Conservation (phyloP, 495 filamentous ascomycete genomes). For the Niebla homalea region DNA sequence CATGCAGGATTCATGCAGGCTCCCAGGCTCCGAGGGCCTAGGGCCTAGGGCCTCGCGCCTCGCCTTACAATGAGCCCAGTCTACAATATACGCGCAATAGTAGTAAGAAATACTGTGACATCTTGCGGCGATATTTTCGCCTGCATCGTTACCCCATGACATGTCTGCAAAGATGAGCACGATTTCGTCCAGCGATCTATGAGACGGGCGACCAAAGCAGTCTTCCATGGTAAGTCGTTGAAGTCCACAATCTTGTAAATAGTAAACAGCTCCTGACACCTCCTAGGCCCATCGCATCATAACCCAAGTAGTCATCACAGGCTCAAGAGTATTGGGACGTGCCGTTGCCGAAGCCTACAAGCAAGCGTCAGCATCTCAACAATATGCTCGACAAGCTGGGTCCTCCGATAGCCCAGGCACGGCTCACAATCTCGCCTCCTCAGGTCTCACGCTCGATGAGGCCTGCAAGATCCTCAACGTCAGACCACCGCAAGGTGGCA, state of each 20-base stretch:
- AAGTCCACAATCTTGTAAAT: neutral
- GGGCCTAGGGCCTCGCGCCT: too few relatives aligned
- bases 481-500: conserved; percentile 67
- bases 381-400: conserved; percentile 55
- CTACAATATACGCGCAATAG: too few relatives aligned
- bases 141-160: too few relatives aligned
- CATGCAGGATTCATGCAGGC: too few relatives aligned
- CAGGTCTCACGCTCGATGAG: conserved; percentile 81
- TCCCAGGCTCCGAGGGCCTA: too few relatives aligned
- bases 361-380: conserved; percentile 74
- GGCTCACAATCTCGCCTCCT: conserved; percentile 40
- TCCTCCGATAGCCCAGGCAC: conserved; percentile 34
- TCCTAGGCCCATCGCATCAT: conserved; percentile 85
- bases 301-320: conserved; percentile 80
- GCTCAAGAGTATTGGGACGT: conserved; percentile 79
- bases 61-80: too few relatives aligned
- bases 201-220: neutral
- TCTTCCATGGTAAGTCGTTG: neutral
- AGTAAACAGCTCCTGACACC: neutral
- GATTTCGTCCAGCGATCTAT: too few relatives aligned
- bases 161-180: too few relatives aligned
- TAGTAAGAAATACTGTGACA: too few relatives aligned
- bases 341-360: conserved; percentile 86
- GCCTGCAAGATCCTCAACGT: conserved; percentile 97
- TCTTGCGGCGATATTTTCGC: too few relatives aligned